These are phyloP conservation scores for Fusarium sp. DNA, from an alignment of 2,329 filamentous ascomycete species.

Conservation along the genomic window DNA sequence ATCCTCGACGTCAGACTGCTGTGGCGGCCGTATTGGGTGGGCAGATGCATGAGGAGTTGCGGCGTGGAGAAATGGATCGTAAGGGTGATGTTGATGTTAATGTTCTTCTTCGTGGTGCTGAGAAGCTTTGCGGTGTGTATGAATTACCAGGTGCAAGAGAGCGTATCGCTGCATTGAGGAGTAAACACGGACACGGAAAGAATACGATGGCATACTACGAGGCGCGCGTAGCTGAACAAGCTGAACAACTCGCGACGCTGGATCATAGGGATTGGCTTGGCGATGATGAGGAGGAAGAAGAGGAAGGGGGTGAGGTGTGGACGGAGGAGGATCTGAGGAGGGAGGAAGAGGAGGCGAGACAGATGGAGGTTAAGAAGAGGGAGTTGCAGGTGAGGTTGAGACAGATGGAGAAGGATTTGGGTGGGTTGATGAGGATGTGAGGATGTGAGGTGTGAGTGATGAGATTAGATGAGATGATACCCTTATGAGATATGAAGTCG, in stretches of 20 bases:
- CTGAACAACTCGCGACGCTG: constrained; percentile 74
- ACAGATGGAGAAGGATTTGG: constrained; percentile 64
- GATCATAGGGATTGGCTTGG: constrained; percentile 67
- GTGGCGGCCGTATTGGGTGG: constrained; percentile 89
- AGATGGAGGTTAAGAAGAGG: constrained; percentile 64
- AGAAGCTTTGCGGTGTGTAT: constrained; percentile 90
- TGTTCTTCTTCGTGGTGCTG: constrained; percentile 81
- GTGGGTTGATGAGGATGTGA: constrained; percentile 62
- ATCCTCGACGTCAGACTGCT: constrained; percentile 76
- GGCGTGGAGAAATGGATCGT: constrained; percentile 59
- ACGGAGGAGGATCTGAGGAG: constrained; percentile 73
- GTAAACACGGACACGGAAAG: constrained; percentile 72
- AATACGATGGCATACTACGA: constrained; percentile 84
- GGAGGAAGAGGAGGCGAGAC: constrained; percentile 71
- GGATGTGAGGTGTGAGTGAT: constrained; percentile 51
- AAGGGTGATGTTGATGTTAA: constrained; percentile 84
- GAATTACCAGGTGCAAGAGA: constrained; percentile 80
- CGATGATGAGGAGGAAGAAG: constrained; percentile 61
- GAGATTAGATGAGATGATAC: constrained; percentile 23
- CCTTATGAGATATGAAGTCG: constrained; percentile 27
- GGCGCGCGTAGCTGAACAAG: constrained; percentile 77
- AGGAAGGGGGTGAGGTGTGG: constrained; percentile 59
- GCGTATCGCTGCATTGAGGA: constrained; percentile 74
- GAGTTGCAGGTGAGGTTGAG: constrained; percentile 62
- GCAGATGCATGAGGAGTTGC: constrained; percentile 83